Conservation (phyloP, 805 yeast species). For the Metschnikowia shivogae region DNA sequence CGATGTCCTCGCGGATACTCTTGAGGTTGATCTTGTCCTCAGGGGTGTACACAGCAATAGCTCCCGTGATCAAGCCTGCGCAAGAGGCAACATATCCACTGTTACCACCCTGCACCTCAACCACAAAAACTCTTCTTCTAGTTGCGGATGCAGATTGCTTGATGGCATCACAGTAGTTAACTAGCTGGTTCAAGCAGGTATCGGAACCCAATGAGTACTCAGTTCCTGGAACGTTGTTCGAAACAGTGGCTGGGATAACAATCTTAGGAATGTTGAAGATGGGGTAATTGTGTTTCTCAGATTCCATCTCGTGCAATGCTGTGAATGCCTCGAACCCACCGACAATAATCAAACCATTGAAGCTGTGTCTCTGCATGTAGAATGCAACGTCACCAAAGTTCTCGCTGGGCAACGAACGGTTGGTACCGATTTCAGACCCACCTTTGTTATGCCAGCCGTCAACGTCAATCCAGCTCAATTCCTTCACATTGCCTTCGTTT, state of each 20-base stretch:
- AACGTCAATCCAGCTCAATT: constrained; percentile 63
- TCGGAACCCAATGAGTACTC: constrained; percentile 94
- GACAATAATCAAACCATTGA: constrained; percentile 85
- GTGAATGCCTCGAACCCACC: constrained; percentile 98
- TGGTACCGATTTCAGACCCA: constrained; percentile 81
- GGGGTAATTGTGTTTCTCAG: constrained; percentile 76
- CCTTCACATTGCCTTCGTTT: constrained; percentile 55
- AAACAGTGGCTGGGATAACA: constrained; percentile 90
- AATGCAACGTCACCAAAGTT: constrained; percentile 81
- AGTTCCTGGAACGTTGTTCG: constrained; percentile 98
- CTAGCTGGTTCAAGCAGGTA: constrained; percentile 88
- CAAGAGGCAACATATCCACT: constrained; percentile 90
- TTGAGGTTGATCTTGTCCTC: constrained; percentile 66
- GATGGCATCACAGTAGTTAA: constrained; percentile 90
- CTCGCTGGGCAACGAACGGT: constrained; percentile 41
- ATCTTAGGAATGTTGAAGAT: constrained; percentile 93
- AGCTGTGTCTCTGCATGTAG: constrained; percentile 80
- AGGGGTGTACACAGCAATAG: constrained; percentile 87
- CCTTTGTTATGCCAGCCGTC: constrained; percentile 72
- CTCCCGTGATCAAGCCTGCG: constrained; percentile 84
- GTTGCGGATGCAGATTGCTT: constrained; percentile 94
- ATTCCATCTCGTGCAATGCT: constrained; percentile 75
- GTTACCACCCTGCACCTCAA: constrained; percentile 97
- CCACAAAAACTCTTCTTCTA: constrained; percentile 89
- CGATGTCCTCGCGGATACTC: constrained; percentile 19